phyloP scores from a whole-genome alignment of 257 asterid genomes.

The Solanum appendiculatum region DNA sequence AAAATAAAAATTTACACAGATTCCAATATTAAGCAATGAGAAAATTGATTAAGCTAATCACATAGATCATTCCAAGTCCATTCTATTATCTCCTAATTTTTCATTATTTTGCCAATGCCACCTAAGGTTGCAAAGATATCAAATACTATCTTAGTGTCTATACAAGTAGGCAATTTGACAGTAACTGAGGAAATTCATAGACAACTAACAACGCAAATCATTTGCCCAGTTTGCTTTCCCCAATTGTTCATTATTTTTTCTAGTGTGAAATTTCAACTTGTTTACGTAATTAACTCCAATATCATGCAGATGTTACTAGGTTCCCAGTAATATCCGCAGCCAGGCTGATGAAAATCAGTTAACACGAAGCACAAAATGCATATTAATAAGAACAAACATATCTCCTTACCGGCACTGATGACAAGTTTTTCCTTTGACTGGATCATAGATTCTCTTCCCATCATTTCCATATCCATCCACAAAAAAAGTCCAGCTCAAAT shows the following conservation, averaged over 20 bases:
- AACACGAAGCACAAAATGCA: background rate
- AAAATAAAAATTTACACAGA: background rate
- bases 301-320: background rate
- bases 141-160: background rate
- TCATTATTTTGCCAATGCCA: background rate
- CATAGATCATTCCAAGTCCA: background rate
- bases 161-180: background rate
- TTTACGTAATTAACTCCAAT: background rate
- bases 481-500: slow-evolving; percentile 63
- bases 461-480: slow-evolving; percentile 85
- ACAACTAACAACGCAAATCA: background rate
- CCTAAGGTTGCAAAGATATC: background rate
- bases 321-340: background rate
- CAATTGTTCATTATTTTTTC: background rate
- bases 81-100: background rate
- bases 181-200: background rate
- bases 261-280: background rate
- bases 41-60: background rate
- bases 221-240: background rate
- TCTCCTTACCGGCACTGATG: slow-evolving; percentile 83
- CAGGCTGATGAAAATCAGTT: background rate
- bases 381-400: background rate
- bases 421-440: slow-evolving; percentile 73
- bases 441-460: slow-evolving; percentile 88
- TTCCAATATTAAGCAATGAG: background rate